Percentiles rank a stretch among this genome's conserved stretches.
Evolutionary conservation across 495 filamentous ascomycete species (phyloP).

Genomic region (Terfezia boudieri): DNA sequence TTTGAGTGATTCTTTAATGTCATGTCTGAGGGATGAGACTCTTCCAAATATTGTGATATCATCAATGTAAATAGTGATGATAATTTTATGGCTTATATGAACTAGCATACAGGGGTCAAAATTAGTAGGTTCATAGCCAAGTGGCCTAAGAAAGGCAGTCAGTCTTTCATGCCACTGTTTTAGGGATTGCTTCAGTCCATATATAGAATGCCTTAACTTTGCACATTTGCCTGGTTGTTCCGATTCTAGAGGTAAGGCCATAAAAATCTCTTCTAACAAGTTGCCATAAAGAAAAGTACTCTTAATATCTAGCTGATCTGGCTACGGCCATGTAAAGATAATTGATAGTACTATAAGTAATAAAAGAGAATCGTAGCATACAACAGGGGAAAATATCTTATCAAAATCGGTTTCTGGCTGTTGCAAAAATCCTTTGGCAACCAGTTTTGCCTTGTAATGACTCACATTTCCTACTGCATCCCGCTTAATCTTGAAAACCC

Average conservation of each 20-base stretch:
- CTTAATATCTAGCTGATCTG: constrained; percentile 5
- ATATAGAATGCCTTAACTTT: background rate
- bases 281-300: constrained; percentile 6
- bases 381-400: constrained; percentile 14
- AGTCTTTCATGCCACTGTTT: constrained; percentile 5
- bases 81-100: background rate
- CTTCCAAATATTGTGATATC: background rate
- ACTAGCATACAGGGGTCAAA: constrained; percentile 3
- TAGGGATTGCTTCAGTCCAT: constrained; percentile 12
- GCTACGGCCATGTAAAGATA: background rate
- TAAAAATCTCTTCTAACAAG: constrained; percentile 3
- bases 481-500: constrained; percentile 12
- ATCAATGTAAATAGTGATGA: too few species aligned
- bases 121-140: background rate
- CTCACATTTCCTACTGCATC: background rate
- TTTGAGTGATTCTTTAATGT: background rate
- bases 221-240: background rate
- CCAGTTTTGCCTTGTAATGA: constrained; percentile 13
- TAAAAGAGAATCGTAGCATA: constrained; percentile 1
- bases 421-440: constrained; percentile 13
- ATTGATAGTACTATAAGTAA: constrained; percentile 4
- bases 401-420: constrained; percentile 12
- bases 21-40: background rate
- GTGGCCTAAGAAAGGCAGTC: background rate
- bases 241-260: constrained; percentile 6